Conservation (phyloP, 2,329 filamentous ascomycete species). For the Paramyrothecium sp. region DNA sequence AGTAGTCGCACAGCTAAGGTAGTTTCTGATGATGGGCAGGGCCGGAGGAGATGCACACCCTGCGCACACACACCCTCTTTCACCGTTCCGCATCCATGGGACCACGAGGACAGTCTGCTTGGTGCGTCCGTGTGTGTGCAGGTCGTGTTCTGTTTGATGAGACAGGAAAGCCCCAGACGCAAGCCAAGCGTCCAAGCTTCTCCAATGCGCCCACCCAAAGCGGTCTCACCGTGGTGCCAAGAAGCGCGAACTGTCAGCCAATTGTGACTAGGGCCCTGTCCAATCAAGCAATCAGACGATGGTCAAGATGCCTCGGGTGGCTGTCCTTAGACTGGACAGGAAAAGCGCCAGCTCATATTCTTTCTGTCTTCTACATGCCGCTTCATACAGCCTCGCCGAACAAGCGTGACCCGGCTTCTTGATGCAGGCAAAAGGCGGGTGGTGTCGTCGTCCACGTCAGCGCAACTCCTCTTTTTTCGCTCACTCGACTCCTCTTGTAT, state of each 20-base stretch:
- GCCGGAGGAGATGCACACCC: no score
- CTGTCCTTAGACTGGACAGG: neutral
- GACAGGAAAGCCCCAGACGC: neutral
- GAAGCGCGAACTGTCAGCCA: neutral
- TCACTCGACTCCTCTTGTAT: no score
- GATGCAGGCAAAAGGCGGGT: neutral
- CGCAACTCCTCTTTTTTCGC: neutral
- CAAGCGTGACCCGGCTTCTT: no score
- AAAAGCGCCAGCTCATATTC: no score
- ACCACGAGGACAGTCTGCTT: no score
- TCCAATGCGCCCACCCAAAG: neutral
- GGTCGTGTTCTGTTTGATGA: neutral
- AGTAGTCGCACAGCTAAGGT: neutral
- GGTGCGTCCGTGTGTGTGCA: no score
- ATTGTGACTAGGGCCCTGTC: neutral
- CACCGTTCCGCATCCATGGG: no score
- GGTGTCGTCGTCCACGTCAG: neutral
- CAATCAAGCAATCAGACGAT: neutral
- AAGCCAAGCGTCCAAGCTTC: neutral
- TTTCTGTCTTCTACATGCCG: no score
- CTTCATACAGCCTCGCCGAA: no score
- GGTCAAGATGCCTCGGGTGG: neutral
- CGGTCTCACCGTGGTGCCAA: neutral
- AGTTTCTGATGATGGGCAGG: no score
- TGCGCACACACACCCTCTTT: no score